Evolutionary conservation across 495 filamentous ascomycete genomes (phyloP).

Genomic region (Peziza echinospora): DNA sequence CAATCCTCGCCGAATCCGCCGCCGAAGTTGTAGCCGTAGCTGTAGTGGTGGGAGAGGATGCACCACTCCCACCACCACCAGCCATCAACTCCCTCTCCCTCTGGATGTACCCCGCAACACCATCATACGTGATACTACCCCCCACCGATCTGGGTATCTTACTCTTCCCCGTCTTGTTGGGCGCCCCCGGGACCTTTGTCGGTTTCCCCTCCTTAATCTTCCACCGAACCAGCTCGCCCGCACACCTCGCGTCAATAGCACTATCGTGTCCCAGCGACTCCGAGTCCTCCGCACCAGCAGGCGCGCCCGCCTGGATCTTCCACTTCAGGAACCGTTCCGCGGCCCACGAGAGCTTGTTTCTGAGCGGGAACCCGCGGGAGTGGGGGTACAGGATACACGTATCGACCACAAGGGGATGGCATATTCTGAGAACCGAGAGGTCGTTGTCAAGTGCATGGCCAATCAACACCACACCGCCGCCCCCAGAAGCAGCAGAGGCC

Average conservation of each 20-base stretch:
- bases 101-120: background rate
- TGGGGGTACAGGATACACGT: conserved; percentile 71
- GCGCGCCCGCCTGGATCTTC: conserved; percentile 51
- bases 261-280: conserved; percentile 50
- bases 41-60: background rate
- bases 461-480: conserved; percentile 57
- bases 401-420: conserved; percentile 71
- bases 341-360: conserved; percentile 51
- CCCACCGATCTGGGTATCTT: background rate
- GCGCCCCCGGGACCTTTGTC: background rate
- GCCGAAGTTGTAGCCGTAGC: background rate
- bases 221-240: conserved; percentile 60
- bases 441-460: conserved; percentile 95
- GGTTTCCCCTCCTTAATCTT: conserved; percentile 46
- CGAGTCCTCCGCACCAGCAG: conserved; percentile 13
- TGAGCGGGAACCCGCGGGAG: conserved; percentile 45
- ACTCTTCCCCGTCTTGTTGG: background rate
- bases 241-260: conserved; percentile 67
- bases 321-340: conserved; percentile 40
- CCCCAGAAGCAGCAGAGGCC: conserved; percentile 41
- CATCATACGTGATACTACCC: background rate
- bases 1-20: background rate
- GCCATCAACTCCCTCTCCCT: background rate
- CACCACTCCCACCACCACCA: background rate
- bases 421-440: conserved; percentile 56